Base-by-base conservation (phyloP, 2,329 filamentous ascomycete genomes). In the Rosellinia necatrix region DNA sequence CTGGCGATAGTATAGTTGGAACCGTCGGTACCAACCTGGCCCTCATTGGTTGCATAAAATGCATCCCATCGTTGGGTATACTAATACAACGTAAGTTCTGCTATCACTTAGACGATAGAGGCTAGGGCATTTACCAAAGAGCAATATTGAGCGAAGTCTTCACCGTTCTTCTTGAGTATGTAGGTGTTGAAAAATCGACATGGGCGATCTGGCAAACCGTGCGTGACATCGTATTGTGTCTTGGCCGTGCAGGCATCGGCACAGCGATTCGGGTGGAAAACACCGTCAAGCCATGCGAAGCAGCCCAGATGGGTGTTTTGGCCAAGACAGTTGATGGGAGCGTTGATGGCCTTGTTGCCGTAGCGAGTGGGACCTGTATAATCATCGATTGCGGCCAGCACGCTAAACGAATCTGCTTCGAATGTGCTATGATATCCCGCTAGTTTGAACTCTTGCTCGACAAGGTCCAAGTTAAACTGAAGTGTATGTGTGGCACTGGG, bases 111-210 rank as follows among this genome's bases (percentile, higher is more conserved):
- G 15, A 19, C 10, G 12, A 9, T 24, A 13, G 27, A 6, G 13
- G 15, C 32, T 24, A 10, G 19, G n/a, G 5, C 3, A 35, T n/a
- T 52, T 44, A 43, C 49, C 15, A 52, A 10, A 19, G 38, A n/a
- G 27, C 49, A 52, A 19, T 52, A 44, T 30, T 52, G 49, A 7
- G 21, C 40, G 29, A 30, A 52, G 13, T 37, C 12, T 6, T 13
- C 13, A 7, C 38, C 49, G 19, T 44, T 27, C 27, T 44, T 43
- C 5, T 13, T 24, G 19, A 52, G 22, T 17, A 43, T 22, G 38
- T 34, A 52, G 3, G 49, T 52, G 21, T 52, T 52, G 49, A 52
- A 52, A 21, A 25, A 52, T 12, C 49, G 29, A 32, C 41, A 53
- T 21, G 37, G 29, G 21, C 13, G 17, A 21, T 19, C 34, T 12